These are phyloP conservation scores for Hypoxylon sp. DNA, from an alignment of 2,329 filamentous ascomycete genomes.

Conservation along the genomic window DNA sequence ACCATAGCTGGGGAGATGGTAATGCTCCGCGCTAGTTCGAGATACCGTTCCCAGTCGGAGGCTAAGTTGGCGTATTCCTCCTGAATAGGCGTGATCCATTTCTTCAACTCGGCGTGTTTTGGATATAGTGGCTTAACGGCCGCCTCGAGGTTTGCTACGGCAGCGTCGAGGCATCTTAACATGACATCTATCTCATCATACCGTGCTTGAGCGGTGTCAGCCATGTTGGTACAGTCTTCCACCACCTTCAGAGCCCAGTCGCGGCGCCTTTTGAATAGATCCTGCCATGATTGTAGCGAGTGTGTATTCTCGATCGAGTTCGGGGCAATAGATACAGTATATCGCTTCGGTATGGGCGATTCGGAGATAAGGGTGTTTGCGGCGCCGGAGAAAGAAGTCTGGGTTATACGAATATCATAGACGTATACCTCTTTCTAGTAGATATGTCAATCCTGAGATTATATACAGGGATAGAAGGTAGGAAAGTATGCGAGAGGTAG, in stretches of 20 bases:
- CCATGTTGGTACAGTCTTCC: conserved; percentile 77
- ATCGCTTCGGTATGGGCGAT: conserved; percentile 67
- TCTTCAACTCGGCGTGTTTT: conserved; percentile 78
- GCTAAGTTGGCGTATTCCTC: conserved; percentile 76
- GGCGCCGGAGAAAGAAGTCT: conserved; percentile 65
- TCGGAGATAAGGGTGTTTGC: conserved; percentile 64
- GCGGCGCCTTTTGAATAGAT: conserved; percentile 84
- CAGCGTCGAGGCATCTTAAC: conserved; percentile 84
- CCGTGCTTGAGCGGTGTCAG: conserved; percentile 72
- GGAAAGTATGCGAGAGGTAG: conserved; percentile 12
- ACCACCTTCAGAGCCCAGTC: conserved; percentile 82
- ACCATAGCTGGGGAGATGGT: conserved; percentile 77
- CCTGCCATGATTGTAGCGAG: conserved; percentile 88
- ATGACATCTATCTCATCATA: conserved; percentile 83
- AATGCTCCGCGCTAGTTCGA: conserved; percentile 74
- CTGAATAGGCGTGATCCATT: conserved; percentile 77
- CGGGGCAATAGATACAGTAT: conserved; percentile 76
- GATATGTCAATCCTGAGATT: conserved; percentile 3
- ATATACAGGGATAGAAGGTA: conserved; percentile 27
- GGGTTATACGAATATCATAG: conserved; percentile 85
- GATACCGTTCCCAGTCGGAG: conserved; percentile 76
- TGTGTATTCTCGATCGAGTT: conserved; percentile 85
- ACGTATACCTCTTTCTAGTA: conserved; percentile 87
- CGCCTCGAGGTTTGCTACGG: conserved; percentile 85
- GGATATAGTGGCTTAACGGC: conserved; percentile 80